Evolutionary conservation across 1,284 basidiomycete genomes (phyloP).

Genomic region (Schizophyllum commune): DNA sequence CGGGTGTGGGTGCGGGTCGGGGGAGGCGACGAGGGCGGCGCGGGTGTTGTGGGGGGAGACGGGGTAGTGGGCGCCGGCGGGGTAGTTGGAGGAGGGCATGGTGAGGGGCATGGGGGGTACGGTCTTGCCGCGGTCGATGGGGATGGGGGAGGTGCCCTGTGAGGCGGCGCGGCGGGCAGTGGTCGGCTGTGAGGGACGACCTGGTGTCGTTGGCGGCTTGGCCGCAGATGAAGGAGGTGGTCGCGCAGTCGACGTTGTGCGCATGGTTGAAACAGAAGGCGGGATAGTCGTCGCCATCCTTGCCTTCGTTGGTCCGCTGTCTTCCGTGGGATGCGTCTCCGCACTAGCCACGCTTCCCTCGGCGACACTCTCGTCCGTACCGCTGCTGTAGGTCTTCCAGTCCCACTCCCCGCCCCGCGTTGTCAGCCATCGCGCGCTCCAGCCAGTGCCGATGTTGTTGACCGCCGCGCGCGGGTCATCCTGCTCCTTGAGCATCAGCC

Average conservation of each 20-base stretch:
- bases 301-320: constrained; percentile 20
- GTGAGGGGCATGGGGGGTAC: constrained; percentile 26
- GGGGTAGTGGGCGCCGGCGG: constrained; percentile 34
- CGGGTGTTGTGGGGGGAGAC: constrained; percentile 39
- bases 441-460: constrained; percentile 52
- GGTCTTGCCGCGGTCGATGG: constrained; percentile 30
- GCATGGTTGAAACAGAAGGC: constrained; percentile 13
- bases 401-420: constrained; percentile 55
- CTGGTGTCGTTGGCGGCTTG: constrained; percentile 13
- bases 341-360: constrained; percentile 47
- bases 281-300: constrained; percentile 3
- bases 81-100: constrained; percentile 20
- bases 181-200: constrained; percentile 12
- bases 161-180: constrained; percentile 14
- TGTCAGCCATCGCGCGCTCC: constrained; percentile 53
- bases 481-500: constrained; percentile 56
- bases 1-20: constrained; percentile 75
- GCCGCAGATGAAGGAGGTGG: constrained; percentile 7
- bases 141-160: constrained; percentile 12
- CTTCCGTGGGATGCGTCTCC: constrained; percentile 32
- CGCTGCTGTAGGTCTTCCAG: constrained; percentile 55
- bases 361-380: constrained; percentile 29
- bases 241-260: constrained; percentile 13
- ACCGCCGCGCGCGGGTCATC: constrained; percentile 59
- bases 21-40: constrained; percentile 22